Conservation (phyloP, 257 asterid genomes). For the Fraxinus americana region DNA sequence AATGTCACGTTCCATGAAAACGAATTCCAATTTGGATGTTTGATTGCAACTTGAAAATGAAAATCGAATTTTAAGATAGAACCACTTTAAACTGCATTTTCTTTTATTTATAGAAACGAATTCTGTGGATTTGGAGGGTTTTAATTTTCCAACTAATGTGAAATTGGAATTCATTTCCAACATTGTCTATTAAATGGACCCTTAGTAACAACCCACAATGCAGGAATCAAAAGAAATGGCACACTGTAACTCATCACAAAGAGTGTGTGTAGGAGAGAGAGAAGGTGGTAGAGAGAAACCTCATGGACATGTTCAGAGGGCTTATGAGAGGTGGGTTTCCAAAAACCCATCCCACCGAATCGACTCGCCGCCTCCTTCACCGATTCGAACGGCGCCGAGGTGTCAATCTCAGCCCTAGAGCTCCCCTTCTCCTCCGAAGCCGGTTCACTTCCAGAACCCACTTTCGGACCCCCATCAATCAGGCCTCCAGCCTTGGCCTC, state of each 20-base stretch:
- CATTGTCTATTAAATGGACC: no score
- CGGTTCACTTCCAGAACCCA: not conserved
- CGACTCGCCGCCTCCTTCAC: slow-evolving; percentile 51
- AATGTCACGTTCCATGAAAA: no score
- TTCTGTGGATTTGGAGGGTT: no score
- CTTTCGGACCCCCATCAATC: slow-evolving; percentile 20
- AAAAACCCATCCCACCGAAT: slow-evolving; percentile 59
- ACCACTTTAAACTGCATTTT: no score
- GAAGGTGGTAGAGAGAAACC: slow-evolving; percentile 23
- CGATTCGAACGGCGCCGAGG: slow-evolving; percentile 53
- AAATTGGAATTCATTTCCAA: no score
- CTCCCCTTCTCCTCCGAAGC: not conserved
- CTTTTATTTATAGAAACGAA: no score
- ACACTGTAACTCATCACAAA: not conserved
- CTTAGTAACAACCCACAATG: no score
- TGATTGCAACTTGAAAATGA: no score
- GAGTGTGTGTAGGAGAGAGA: not conserved
- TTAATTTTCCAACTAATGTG: no score
- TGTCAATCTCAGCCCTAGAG: slow-evolving; percentile 45
- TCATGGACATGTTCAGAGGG: slow-evolving; percentile 19
- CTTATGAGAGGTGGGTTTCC: slow-evolving; percentile 41
- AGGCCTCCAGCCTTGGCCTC: not conserved
- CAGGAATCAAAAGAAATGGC: not conserved
- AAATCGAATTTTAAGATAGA: no score
- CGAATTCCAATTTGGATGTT: no score